Base-by-base conservation (phyloP, 2,329 filamentous ascomycete species). In the Oidium heveae region DNA sequence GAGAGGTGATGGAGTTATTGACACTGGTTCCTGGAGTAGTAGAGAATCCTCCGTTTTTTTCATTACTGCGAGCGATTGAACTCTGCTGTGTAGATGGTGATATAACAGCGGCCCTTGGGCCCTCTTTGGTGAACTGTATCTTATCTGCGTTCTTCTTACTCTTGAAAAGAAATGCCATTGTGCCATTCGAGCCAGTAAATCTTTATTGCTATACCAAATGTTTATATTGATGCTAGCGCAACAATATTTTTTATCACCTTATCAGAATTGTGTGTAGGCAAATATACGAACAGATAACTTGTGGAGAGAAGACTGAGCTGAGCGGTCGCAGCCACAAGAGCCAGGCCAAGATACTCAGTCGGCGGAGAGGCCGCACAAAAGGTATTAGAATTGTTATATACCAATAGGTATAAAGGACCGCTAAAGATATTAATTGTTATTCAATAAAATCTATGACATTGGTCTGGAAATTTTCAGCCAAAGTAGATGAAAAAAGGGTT, bases 131-230 rank as follows among this genome's bases (percentile, higher is more conserved):
- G 54, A 71, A 69, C 60, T 75, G 65, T 56, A 69, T 70, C 64
- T 79, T 76, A 62, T 81, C 78, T 67, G 82, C 79, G 64, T 77
- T 75, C 69, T 85, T 86, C 70, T 86, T 87, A 55, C 80, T 84
- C 68, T 86, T 86, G 72, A 87, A 87, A 58, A 87, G 74, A 68
- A 87, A 87, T 60, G 83, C 80, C 83, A 87, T 87, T 68, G 67
- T 68, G 64, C 66, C 62, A 64, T 63, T 52, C 60, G 62, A 58
- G 63, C 62, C 62, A 56, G 58, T 56, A 61, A 53, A 59, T 10
- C 16, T 52, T 20, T 16, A 7, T 36, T 15, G 18, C 3, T 52
- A 9, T 39, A 22, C 13, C 2, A 33, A 33, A 39, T n/a, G 12
- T n/a, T n/a, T 39, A 5, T n/a, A 39, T 12, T 39, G 37, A 39